These are phyloP conservation scores for Wickerhamiella kurtzmanii DNA, from an alignment of 805 yeast species.

Conservation along the genomic window DNA sequence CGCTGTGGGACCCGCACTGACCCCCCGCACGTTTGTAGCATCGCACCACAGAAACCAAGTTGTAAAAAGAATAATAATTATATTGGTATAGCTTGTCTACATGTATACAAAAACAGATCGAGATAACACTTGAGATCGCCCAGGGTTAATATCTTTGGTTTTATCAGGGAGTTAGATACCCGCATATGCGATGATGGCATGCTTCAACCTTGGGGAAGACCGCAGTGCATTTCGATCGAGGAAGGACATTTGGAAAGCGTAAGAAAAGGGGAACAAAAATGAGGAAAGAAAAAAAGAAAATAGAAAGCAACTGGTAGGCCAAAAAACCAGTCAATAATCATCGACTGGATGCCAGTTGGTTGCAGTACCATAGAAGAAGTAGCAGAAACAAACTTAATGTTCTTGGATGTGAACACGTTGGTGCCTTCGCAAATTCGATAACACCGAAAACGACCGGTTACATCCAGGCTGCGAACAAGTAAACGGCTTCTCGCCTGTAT, in stretches of 20 bases:
- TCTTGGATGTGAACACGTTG: slow-evolving; percentile 40
- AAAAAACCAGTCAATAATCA: no score
- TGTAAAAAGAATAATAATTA: not conserved
- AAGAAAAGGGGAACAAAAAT: not conserved
- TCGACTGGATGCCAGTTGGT: not conserved
- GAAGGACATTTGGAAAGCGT: no score
- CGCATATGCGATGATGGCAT: no score
- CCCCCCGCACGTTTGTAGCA: no score
- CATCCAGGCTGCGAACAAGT: slow-evolving; percentile 55
- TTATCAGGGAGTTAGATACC: no score
- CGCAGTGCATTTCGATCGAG: no score
- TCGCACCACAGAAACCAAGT: not conserved
- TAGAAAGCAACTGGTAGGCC: not conserved
- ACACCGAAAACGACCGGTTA: slow-evolving; percentile 58
- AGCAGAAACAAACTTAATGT: not conserved
- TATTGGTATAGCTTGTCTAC: not conserved
- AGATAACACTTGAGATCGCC: no score
- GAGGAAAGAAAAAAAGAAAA: not conserved
- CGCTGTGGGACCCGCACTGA: no score
- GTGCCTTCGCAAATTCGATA: slow-evolving; percentile 78
- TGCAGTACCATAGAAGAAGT: slow-evolving; percentile 1
- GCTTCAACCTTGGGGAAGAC: no score
- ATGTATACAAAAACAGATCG: not conserved
- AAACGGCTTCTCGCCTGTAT: slow-evolving; percentile 69
- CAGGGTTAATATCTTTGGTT: no score